Evolutionary conservation across 257 asterid species (phyloP), one percentile per base, ranked within the genome.

Genomic region (Leptodermis oblonga): DNA sequence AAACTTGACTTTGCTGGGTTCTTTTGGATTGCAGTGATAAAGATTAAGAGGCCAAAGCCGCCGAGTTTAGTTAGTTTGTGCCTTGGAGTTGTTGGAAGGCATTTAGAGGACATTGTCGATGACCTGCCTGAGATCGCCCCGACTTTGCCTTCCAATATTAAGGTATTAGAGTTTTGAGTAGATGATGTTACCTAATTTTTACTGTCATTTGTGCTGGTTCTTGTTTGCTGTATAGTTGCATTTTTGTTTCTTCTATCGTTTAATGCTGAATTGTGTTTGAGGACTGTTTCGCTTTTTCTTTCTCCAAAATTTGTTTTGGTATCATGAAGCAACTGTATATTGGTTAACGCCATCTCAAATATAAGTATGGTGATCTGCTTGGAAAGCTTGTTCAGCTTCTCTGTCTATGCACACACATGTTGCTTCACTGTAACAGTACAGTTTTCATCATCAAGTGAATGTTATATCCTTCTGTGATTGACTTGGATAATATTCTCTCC

Each of bases 1-100:
- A 55, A 71, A 67, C 22, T 74, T 74, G 73, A 77, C 53, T 42
- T 67, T 46, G 68, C 6, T 41, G 36, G 39, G 0, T n/a, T 70
- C 28, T n/a, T 37, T 70, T 54, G 62, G 25, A 41, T 81, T 49
- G 69, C 90, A 88, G 97, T 82, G 60, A 74, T 78, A 13, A 74
- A 73, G 25, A 71, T 43, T 23, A 82, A 70, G 62, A 83, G 75
- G 84, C 76, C 75, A 55, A 86, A 81, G 67, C 82, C 92, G 15
- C 90, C 92, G 74, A 90, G 90, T 77, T 87, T 93, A 82, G 75
- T 84, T 79, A 93, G 83, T 78, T 79, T 90, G 86, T 93, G 99
- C 73, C 68, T 93, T 31, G 99, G 99, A 71, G 81, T 86, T 34
- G 74, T 93, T 13, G 99, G 99, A 31, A 77, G 77, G 78, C 87